These are phyloP conservation scores for Penicillium coffeae DNA, from an alignment of 495 filamentous ascomycete species.

Conservation along the genomic window DNA sequence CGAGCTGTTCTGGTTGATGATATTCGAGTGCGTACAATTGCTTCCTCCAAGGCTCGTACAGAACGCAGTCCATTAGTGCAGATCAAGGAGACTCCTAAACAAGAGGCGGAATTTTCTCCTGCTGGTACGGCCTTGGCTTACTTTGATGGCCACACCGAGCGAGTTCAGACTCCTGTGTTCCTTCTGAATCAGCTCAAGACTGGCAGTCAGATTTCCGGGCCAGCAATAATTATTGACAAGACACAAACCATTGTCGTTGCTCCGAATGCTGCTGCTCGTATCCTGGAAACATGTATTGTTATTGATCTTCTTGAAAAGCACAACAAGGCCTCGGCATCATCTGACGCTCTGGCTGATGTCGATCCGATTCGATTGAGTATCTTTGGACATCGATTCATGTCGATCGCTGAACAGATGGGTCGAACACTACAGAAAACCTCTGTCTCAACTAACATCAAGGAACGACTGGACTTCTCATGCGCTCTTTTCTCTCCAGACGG, in stretches of 20 bases:
- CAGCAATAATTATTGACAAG: slow-evolving; percentile 88
- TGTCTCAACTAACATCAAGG: slow-evolving; percentile 97
- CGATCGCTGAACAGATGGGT: slow-evolving; percentile 98
- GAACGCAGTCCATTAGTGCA: slow-evolving; percentile 41
- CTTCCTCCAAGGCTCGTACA: slow-evolving; percentile 37
- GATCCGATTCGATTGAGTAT: slow-evolving; percentile 92
- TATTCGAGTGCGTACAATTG: slow-evolving; percentile 47
- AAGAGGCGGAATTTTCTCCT: slow-evolving; percentile 23
- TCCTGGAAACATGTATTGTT: slow-evolving; percentile 43
- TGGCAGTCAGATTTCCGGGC: slow-evolving; percentile 75
- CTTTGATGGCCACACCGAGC: slow-evolving; percentile 59
- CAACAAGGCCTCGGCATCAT: background rate
- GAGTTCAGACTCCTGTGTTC: slow-evolving; percentile 80
- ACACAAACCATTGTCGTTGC: slow-evolving; percentile 95
- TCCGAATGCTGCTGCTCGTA: slow-evolving; percentile 59
- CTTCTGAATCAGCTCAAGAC: slow-evolving; percentile 72
- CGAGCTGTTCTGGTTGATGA: slow-evolving; percentile 50
- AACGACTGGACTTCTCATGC: slow-evolving; percentile 94
- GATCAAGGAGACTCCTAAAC: slow-evolving; percentile 29
- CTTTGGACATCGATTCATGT: slow-evolving; percentile 97
- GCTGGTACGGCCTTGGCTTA: slow-evolving; percentile 39
- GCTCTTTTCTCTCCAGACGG: slow-evolving; percentile 91
- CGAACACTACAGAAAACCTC: slow-evolving; percentile 93
- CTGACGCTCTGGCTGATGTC: slow-evolving; percentile 54
- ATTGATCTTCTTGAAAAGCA: slow-evolving; percentile 49